Base-by-base conservation (phyloP, 352 stramenopile genomes). In the Phytophthora parvispora region DNA sequence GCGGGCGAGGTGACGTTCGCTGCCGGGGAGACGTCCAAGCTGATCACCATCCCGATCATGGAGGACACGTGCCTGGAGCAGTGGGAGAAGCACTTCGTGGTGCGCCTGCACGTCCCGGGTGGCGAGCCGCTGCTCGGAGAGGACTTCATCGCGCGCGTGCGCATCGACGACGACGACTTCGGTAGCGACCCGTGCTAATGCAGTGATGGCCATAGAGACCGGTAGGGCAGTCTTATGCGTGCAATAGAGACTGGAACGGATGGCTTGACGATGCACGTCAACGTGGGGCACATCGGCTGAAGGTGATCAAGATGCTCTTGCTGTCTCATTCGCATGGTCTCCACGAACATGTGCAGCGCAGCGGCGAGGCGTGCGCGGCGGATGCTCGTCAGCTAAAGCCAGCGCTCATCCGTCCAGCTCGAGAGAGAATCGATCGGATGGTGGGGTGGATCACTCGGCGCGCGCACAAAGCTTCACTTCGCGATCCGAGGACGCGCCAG, bases 141-240 rank as follows among this genome's bases (percentile, higher is more conserved):
- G 69, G 77, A 94, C 60, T 99, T 95, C 64, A 54, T 95, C n/a
- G 78, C 93, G 2, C 74, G 74, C 1, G 85, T 99, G 28, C 84
- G 95, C 29, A 99, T 99, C 60, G 95, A 99, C 65, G 95, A 99
- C 70, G 87, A 99, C 69, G 95, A 99, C 69, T 97, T 90, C 58
- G 81, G 64, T 27, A 79, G 67, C 40, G 80, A 92, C 9, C 43
- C 78, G 32, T 94, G 86, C 64, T 91, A 49, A 63, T 27, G 18
- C 8, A 45, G 15, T 38, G 24, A 25, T n/a, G 12, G 28, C 10
- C 47, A 56, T 28, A 50, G 43, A 50, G 42, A 49, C n/a, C 8
- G 43, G n/a, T 4, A 34, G 13, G 38, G 10, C 12, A 27, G 24
- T 52, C 15, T 48, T 24, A 27, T 16, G n/a, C 22, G 45, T 13